phyloP scores from a whole-genome alignment of 768 basidiomycete species.

The Chalciporus pseudorubinellus region DNA sequence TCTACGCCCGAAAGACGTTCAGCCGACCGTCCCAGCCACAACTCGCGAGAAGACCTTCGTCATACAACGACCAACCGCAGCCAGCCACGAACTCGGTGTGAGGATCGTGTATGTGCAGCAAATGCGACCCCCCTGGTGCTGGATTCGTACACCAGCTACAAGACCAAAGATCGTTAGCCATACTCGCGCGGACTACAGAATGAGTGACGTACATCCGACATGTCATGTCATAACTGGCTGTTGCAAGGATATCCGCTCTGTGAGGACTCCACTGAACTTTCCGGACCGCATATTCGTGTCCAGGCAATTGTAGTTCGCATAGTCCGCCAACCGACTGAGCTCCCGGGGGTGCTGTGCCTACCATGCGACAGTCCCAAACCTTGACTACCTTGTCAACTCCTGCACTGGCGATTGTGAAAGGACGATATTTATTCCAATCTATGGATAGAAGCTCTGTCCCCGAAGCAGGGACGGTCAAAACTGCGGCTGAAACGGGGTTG shows the following conservation, averaged over 20 bases:
- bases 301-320: conserved; percentile 69
- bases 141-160: conserved; percentile 74
- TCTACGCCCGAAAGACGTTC: conserved; percentile 72
- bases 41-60: conserved; percentile 82
- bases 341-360: conserved; percentile 50
- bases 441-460: conserved; percentile 75
- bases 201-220: conserved; percentile 72
- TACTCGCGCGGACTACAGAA: not conserved
- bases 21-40: conserved; percentile 91
- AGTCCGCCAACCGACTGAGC: conserved; percentile 60
- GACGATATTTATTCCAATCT: conserved; percentile 93
- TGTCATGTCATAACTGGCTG: conserved; percentile 92
- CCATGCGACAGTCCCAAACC: conserved; percentile 89
- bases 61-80: conserved; percentile 88
- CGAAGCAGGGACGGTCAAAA: conserved; percentile 75
- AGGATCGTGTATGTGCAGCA: conserved; percentile 73
- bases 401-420: conserved; percentile 70
- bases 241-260: conserved; percentile 64
- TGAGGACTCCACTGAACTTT: conserved; percentile 91
- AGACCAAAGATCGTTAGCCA: conserved; percentile 1
- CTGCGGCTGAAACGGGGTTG: conserved; percentile 65
- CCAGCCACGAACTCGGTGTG: conserved; percentile 97
- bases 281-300: conserved; percentile 89
- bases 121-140: conserved; percentile 43
- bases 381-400: conserved; percentile 76